Percentiles rank a stretch among this genome's conserved stretches.
Conservation (phyloP, 106 monocot species). For the Narthecium ossifragum region DNA sequence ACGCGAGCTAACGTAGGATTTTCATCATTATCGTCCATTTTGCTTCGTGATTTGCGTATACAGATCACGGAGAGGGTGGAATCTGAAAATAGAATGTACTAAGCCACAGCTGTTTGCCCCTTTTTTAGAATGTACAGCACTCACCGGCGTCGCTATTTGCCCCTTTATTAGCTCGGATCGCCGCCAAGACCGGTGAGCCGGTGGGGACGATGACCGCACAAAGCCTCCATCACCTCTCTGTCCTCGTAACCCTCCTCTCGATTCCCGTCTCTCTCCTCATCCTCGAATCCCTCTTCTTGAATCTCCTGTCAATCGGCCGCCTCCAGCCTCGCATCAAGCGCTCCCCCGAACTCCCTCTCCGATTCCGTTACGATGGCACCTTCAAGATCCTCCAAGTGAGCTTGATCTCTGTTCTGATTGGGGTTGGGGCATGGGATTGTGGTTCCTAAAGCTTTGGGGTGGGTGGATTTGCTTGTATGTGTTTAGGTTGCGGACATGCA, state of each 20-base stretch:
- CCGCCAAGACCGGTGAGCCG: not conserved
- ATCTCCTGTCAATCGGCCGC: not conserved
- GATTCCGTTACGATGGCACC: constrained; percentile 73
- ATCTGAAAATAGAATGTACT: too few relatives aligned
- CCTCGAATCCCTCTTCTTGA: constrained; percentile 3
- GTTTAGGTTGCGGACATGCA: constrained; percentile 95
- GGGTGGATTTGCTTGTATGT: not conserved
- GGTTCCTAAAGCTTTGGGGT: not conserved
- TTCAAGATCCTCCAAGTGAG: constrained; percentile 88
- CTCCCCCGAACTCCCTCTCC: constrained; percentile 56
- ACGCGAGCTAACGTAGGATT: too few relatives aligned
- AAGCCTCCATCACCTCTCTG: not conserved
- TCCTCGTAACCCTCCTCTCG: not conserved
- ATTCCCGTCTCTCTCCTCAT: constrained; percentile 12
- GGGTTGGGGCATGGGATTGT: not conserved
- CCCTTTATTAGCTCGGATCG: not conserved
- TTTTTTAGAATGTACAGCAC: too few relatives aligned
- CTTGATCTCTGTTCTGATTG: not conserved
- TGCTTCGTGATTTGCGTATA: too few relatives aligned
- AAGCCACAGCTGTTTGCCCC: too few relatives aligned
- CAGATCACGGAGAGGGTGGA: too few relatives aligned
- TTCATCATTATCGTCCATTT: too few relatives aligned
- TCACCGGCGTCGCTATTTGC: not conserved
- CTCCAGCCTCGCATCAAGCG: constrained; percentile 39
- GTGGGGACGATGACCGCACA: not conserved